Percentiles rank a stretch among this genome's conserved stretches.
These are phyloP conservation scores for Alternaria arbusti DNA, from an alignment of 2,329 filamentous ascomycete species.

Conservation along the genomic window DNA sequence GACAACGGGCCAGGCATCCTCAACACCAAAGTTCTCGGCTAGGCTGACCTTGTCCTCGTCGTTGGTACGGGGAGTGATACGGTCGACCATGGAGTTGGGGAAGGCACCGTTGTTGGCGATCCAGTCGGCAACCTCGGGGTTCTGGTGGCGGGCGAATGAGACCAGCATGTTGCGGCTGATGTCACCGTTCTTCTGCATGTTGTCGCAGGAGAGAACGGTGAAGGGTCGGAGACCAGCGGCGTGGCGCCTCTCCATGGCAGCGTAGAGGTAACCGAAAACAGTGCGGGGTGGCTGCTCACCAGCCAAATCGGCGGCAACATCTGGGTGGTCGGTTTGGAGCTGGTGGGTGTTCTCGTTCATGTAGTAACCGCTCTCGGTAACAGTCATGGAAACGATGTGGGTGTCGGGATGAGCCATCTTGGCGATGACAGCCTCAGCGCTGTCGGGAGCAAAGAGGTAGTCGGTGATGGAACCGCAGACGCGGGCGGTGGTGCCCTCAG, in stretches of 20 bases:
- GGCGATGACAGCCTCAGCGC: constrained; percentile 34
- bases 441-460: constrained; percentile 38
- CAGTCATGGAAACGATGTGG: constrained; percentile 39
- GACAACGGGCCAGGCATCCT: constrained; percentile 37
- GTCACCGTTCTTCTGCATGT: constrained; percentile 40
- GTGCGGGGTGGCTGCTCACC: constrained; percentile 31
- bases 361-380: constrained; percentile 40
- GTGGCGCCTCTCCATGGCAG: constrained; percentile 32
- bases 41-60: constrained; percentile 30
- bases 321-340: constrained; percentile 32
- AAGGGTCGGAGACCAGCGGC: constrained; percentile 35
- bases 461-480: constrained; percentile 36
- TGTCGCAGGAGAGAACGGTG: constrained; percentile 40
- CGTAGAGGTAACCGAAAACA: constrained; percentile 36
- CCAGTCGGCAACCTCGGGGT: constrained; percentile 34
- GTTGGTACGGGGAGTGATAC: constrained; percentile 36
- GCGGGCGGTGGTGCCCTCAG: constrained; percentile 29
- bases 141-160: constrained; percentile 28
- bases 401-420: constrained; percentile 40
- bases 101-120: constrained; percentile 36
- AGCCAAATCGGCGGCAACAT: constrained; percentile 32
- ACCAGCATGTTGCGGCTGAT: constrained; percentile 38
- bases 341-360: constrained; percentile 40
- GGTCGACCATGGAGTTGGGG: constrained; percentile 41
- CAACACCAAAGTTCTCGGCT: constrained; percentile 30